Percentiles rank a stretch among this genome's conserved stretches.
phyloP scores from a whole-genome alignment of 1,139 yeast genomes.

The Suhomyces atakaporum region DNA sequence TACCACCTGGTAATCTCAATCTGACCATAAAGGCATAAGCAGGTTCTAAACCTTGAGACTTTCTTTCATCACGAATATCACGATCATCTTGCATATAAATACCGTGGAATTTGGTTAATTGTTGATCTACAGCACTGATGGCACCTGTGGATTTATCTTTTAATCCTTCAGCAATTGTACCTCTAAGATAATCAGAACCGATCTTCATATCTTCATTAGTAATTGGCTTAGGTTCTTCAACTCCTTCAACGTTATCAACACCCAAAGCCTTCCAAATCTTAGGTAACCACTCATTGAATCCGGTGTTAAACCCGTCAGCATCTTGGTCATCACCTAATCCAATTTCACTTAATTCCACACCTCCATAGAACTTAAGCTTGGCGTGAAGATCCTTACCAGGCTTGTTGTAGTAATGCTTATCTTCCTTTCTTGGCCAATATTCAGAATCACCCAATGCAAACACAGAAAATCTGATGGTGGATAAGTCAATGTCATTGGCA shows the following conservation, averaged over 20 bases:
- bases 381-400: slow-evolving; percentile 77
- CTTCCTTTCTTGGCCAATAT: slow-evolving; percentile 98
- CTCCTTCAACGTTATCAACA: slow-evolving; percentile 78
- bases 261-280: slow-evolving; percentile 86
- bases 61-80: slow-evolving; percentile 90
- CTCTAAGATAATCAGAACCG: slow-evolving; percentile 83
- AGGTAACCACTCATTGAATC: slow-evolving; percentile 85
- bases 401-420: slow-evolving; percentile 88
- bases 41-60: slow-evolving; percentile 90
- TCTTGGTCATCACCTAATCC: slow-evolving; percentile 97
- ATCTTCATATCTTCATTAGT: slow-evolving; percentile 96
- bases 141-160: slow-evolving; percentile 86
- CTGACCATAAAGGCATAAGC: slow-evolving; percentile 96
- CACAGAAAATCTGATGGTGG: slow-evolving; percentile 67
- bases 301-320: slow-evolving; percentile 92
- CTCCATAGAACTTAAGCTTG: slow-evolving; percentile 71
- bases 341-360: slow-evolving; percentile 66
- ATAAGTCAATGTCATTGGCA: slow-evolving; percentile 71
- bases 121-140: slow-evolving; percentile 90
- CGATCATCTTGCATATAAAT: slow-evolving; percentile 99
- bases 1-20: slow-evolving; percentile 93
- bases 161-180: slow-evolving; percentile 89
- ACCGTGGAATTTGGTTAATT: slow-evolving; percentile 95
- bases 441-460: slow-evolving; percentile 93
- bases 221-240: slow-evolving; percentile 93